phyloP scores from a whole-genome alignment of 2,329 filamentous ascomycete species.

The Shiraia sp. region DNA sequence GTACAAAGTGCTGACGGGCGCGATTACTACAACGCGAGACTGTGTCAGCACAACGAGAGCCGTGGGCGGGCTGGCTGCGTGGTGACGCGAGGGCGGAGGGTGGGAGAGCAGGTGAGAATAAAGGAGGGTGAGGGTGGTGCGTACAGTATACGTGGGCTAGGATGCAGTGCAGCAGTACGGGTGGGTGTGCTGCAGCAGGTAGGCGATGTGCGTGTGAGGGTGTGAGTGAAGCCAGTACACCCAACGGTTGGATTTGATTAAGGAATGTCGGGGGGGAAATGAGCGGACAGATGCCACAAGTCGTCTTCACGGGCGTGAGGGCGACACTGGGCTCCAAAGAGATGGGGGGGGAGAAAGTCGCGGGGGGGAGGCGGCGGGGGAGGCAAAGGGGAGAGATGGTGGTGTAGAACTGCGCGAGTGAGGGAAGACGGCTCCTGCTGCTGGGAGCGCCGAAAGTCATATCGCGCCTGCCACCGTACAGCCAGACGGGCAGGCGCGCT shows the following conservation, averaged over 20 bases:
- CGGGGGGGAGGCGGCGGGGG: constrained; percentile 22
- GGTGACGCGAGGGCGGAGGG: neutral
- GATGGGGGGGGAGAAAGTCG: constrained; percentile 19
- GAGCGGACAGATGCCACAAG: constrained; percentile 44
- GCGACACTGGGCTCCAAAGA: constrained; percentile 40
- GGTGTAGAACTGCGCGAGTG: constrained; percentile 14
- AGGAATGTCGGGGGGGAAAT: constrained; percentile 42
- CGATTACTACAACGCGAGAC: constrained; percentile 34
- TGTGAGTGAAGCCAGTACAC: constrained; percentile 43
- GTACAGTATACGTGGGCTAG: constrained; percentile 28
- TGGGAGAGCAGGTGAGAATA: no score
- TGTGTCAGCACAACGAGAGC: constrained; percentile 36
- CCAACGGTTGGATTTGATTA: constrained; percentile 28
- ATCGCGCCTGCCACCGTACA: no score
- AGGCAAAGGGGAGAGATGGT: neutral
- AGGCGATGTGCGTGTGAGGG: constrained; percentile 13
- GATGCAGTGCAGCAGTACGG: constrained; percentile 4
- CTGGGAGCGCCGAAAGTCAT: no score
- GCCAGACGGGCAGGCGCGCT: no score
- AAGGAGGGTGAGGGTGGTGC: constrained; percentile 15
- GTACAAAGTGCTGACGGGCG: constrained; percentile 38
- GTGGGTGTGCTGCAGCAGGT: constrained; percentile 7
- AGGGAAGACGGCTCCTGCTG: no score
- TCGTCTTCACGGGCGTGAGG: constrained; percentile 30
- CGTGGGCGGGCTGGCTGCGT: neutral